Base-by-base conservation (phyloP, 176 grass and related monocot genomes). In the Cocos nucifera region DNA sequence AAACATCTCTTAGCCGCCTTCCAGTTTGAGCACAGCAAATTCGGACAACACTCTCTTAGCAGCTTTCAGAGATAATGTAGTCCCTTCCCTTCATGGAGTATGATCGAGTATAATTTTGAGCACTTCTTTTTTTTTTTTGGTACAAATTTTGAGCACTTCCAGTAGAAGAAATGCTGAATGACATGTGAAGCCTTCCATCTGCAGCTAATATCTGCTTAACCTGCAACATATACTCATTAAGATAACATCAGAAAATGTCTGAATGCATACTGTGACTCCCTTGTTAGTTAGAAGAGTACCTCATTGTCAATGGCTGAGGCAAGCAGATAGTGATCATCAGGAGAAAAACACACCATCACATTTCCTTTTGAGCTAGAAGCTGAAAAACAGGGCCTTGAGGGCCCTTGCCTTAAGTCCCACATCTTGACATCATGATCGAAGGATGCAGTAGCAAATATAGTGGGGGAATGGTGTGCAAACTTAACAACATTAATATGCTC, bases 271-370 rank as follows among this genome's bases (percentile, higher is more conserved):
- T 17, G 24, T 60, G 12, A 29, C 58, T 32, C 26, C 24, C 12
- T 55, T 55, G 14, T 32, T 25, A 56, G 15, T 14, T 26, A 51
- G 1, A 23, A 44, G 19, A 9, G 56, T 60, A 71, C 68, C 68
- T 71, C 68, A 30, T 71, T 71, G 35, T 71, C 68, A 12, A 71
- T 23, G 1, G 68, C 68, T 29, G 68, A 71, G 50, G 68, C 20
- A 25, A 71, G 68, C 51, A 71, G 59, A 60, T 71, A 71, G 20
- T 71, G 57, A 58, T 71, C 68, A 71, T 71, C 68, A 71, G 68
- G 68, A 51, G 68, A 71, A 71, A 71, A 71, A 48, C 68, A 71
- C 56, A 71, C 56, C 68, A 60, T 71, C 44, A 71, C 68, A 17
- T 71, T 71, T 49, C 68, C 68, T 60, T 22, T 71, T 28, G 55